phyloP scores from a whole-genome alignment of 805 yeast genomes.

The Pichia manshurica region DNA sequence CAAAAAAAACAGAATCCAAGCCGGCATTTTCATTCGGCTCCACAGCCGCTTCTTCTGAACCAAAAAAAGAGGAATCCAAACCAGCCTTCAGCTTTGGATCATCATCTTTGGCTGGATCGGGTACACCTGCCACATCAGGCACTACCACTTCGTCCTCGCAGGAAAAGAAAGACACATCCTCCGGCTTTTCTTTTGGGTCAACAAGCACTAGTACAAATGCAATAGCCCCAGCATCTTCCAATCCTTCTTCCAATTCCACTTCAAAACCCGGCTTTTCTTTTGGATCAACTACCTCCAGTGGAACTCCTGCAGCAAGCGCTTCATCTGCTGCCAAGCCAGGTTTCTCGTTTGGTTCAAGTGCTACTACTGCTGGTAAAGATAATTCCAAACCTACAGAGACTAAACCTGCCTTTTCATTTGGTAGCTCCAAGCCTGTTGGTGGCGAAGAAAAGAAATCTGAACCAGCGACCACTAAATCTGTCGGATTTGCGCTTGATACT shows the following conservation, averaged over 20 bases:
- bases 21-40: too few species aligned
- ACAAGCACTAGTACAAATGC: too few species aligned
- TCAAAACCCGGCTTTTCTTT: slow-evolving; percentile 18
- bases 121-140: too few species aligned
- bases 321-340: not conserved
- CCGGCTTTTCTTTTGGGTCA: too few species aligned
- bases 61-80: too few species aligned
- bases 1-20: too few species aligned
- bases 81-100: too few species aligned
- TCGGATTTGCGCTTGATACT: slow-evolving; percentile 18
- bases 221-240: too few species aligned
- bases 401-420: slow-evolving; percentile 14
- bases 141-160: not conserved
- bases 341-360: not conserved
- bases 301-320: not conserved
- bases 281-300: slow-evolving; percentile 20
- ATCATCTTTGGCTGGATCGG: too few species aligned
- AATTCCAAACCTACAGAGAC: slow-evolving; percentile 3
- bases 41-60: not conserved
- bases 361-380: slow-evolving; percentile 3
- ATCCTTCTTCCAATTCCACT: not conserved
- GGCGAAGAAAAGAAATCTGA: not conserved
- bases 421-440: slow-evolving; percentile 8
- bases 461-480: slow-evolving; percentile 10
- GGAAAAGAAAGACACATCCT: too few species aligned